These are phyloP conservation scores for Taphrina betulina DNA, from an alignment of 1,139 yeast genomes.

Conservation along the genomic window DNA sequence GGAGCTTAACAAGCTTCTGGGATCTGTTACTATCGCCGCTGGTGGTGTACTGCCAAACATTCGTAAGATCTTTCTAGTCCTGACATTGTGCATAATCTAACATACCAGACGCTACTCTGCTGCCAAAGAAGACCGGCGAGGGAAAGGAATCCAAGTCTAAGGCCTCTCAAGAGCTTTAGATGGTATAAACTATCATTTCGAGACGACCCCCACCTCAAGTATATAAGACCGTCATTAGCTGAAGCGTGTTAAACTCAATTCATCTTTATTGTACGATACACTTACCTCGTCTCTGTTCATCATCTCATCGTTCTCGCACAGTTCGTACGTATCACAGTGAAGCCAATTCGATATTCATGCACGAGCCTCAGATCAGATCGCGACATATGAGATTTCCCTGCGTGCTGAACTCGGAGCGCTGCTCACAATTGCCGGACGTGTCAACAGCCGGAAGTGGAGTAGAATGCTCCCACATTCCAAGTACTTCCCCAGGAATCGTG, in stretches of 20 bases:
- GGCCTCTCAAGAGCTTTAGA: constrained; percentile 40
- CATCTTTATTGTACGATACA: constrained; percentile 15
- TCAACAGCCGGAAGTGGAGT: too few species aligned
- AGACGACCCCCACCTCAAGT: constrained; percentile 22
- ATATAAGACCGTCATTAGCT: constrained; percentile 14
- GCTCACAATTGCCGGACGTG: too few species aligned
- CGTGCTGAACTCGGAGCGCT: too few species aligned
- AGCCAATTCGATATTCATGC: too few species aligned
- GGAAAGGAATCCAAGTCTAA: constrained; percentile 40
- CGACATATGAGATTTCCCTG: too few species aligned
- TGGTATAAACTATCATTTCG: not conserved
- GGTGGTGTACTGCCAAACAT: constrained; percentile 97
- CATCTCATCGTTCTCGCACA: too few species aligned
- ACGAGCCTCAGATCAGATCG: too few species aligned
- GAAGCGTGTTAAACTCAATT: constrained; percentile 14
- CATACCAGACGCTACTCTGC: constrained; percentile 57
- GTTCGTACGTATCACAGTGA: too few species aligned
- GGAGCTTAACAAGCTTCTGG: constrained; percentile 88
- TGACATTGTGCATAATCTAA: not conserved
- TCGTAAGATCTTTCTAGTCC: constrained; percentile 1
- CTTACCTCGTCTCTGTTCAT: not conserved
- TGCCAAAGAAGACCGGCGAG: constrained; percentile 76
- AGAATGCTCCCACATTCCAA: too few species aligned
- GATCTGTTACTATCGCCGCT: constrained; percentile 92
- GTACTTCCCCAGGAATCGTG: too few species aligned